Percentiles rank a stretch among this genome's conserved stretches.
phyloP scores from a whole-genome alignment of 192 early-diverging fungal species.

The Coemansia sp. region DNA sequence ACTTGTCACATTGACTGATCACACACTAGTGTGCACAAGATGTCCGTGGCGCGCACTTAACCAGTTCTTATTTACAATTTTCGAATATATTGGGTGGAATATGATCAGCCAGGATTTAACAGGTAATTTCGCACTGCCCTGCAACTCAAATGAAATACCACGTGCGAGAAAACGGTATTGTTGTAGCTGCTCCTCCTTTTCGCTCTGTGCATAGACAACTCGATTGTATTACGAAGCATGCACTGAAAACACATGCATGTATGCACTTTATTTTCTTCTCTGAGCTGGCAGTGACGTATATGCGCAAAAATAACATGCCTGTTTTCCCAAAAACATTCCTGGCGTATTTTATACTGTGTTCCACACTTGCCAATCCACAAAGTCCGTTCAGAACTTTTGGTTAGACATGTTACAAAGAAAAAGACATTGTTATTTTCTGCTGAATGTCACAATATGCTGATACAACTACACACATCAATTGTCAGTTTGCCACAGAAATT shows the following conservation, averaged over 20 bases:
- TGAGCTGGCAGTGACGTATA: not conserved
- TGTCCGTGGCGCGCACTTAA: not conserved
- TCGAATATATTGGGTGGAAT: not conserved
- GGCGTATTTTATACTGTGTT: not conserved
- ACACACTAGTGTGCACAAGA: constrained; percentile 5
- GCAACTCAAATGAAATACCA: constrained; percentile 8
- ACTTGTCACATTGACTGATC: not conserved
- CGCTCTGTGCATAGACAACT: not conserved
- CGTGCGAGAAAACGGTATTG: constrained; percentile 1
- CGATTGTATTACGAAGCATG: not conserved
- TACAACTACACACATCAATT: not conserved
- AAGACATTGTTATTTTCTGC: not conserved
- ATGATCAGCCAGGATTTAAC: no score
- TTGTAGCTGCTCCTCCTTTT: not conserved
- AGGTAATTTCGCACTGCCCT: not conserved
- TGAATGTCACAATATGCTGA: not conserved
- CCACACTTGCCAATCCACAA: not conserved
- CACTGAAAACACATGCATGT: not conserved
- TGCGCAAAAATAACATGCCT: not conserved
- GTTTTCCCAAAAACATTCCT: not conserved
- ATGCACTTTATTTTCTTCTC: constrained; percentile 2
- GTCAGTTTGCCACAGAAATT: not conserved
- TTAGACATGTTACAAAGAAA: not conserved
- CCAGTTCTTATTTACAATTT: not conserved
- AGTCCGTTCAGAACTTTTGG: not conserved